phyloP scores from a whole-genome alignment of 495 filamentous ascomycete genomes.

The Tuber aestivum region DNA sequence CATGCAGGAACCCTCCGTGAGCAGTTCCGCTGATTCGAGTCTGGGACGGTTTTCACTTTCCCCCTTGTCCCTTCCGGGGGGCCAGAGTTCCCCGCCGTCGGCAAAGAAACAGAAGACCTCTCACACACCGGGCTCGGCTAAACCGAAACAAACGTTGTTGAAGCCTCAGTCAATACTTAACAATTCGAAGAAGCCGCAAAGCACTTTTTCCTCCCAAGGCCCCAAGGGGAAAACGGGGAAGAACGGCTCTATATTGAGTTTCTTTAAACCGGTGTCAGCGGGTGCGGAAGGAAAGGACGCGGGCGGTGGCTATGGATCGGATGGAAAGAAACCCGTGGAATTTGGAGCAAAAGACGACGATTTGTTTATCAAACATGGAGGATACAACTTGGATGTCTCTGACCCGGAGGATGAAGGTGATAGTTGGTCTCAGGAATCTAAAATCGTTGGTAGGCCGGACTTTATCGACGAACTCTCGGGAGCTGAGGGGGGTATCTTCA shows the following conservation, averaged over 20 bases:
- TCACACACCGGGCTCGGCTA: slow-evolving; percentile 17
- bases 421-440: background rate
- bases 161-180: slow-evolving; percentile 17
- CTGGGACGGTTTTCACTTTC: background rate
- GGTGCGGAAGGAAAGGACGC: background rate
- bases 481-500: background rate
- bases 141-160: slow-evolving; percentile 25
- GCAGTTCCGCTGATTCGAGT: background rate
- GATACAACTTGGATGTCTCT: slow-evolving; percentile 37
- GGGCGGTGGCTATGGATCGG: background rate
- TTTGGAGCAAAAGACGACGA: slow-evolving; percentile 16
- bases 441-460: background rate
- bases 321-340: background rate
- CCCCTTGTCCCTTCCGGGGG: background rate
- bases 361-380: slow-evolving; percentile 31
- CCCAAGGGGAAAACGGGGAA: slow-evolving; percentile 15
- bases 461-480: background rate
- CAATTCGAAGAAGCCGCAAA: slow-evolving; percentile 2
- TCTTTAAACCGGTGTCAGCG: slow-evolving; percentile 33
- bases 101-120: slow-evolving; percentile 32
- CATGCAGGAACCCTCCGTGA: background rate
- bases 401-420: slow-evolving; percentile 34
- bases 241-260: slow-evolving; percentile 35
- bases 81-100: slow-evolving; percentile 25
- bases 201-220: slow-evolving; percentile 19